Percentiles rank a stretch among this genome's conserved stretches.
phyloP scores from a whole-genome alignment of 106 monocot species.

The Narthecium ossifragum region DNA sequence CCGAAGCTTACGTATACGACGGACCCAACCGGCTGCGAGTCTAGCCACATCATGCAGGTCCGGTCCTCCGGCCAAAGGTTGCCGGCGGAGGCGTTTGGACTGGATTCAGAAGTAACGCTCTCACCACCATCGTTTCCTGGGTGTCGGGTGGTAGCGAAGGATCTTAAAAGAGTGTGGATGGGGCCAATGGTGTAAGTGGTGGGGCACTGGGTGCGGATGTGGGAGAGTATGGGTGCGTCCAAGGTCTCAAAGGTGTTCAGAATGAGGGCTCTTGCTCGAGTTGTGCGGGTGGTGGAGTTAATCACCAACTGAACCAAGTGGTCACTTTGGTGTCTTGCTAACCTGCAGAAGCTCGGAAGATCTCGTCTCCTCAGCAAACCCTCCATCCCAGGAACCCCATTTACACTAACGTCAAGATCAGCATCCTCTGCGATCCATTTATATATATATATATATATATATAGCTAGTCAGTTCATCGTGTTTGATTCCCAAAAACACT shows the following conservation, averaged over 20 bases:
- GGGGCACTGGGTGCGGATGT: conserved; percentile 18
- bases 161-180: conserved; percentile 17
- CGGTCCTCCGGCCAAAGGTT: conserved; percentile 31
- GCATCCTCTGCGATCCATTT: not conserved
- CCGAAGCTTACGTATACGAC: conserved; percentile 31
- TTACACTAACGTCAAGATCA: conserved; percentile 16
- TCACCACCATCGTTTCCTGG: not conserved
- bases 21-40: conserved; percentile 10
- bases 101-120: no score
- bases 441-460: no score
- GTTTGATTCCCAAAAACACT: not conserved
- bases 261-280: conserved; percentile 22
- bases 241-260: conserved; percentile 27
- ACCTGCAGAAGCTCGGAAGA: conserved; percentile 20
- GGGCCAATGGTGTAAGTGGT: conserved; percentile 28
- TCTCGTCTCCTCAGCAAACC: conserved; percentile 29
- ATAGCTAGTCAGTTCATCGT: not conserved
- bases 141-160: not conserved
- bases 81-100: no score
- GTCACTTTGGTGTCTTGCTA: not conserved
- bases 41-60: conserved; percentile 26
- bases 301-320: not conserved
- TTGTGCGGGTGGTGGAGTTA: not conserved
- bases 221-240: conserved; percentile 15
- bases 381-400: conserved; percentile 29